Evolutionary conservation across 345 rosid species (phyloP).

Genomic region (Melaleuca quinquenervia): DNA sequence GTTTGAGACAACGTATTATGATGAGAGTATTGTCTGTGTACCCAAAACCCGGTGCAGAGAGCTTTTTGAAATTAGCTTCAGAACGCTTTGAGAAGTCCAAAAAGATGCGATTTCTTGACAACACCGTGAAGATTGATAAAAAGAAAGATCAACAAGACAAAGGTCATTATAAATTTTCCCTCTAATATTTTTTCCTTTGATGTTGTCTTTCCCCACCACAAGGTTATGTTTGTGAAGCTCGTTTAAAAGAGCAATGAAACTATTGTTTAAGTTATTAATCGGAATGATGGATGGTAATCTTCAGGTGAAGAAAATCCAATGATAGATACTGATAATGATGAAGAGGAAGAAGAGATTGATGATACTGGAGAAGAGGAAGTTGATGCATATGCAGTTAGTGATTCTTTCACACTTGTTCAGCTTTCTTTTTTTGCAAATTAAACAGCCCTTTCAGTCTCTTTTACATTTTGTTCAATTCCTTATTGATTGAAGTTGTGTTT

Average conservation of each 20-base stretch:
- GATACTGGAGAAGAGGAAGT: constrained; percentile 53
- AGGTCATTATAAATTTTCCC: background rate
- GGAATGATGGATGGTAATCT: background rate
- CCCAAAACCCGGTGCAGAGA: constrained; percentile 62
- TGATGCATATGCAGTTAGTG: constrained; percentile 38
- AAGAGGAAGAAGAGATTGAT: constrained; percentile 37
- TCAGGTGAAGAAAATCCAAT: constrained; percentile 11
- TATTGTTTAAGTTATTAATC: background rate
- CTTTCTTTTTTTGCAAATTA: constrained; percentile 9
- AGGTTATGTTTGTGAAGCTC: background rate
- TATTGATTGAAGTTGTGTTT: background rate
- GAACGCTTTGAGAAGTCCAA: constrained; percentile 74
- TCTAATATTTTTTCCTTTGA: background rate
- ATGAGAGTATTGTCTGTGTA: constrained; percentile 69
- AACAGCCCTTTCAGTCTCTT: background rate
- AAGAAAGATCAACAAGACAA: constrained; percentile 22
- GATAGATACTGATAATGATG: constrained; percentile 22
- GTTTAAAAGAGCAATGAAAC: background rate
- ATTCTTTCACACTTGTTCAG: constrained; percentile 20
- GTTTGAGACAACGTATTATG: constrained; percentile 65
- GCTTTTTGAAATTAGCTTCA: constrained; percentile 49
- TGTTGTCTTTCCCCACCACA: background rate
- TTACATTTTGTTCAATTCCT: background rate
- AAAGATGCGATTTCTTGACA: constrained; percentile 34
- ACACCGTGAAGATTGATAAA: constrained; percentile 31